Evolutionary conservation across 108 stramenopile species (phyloP).

Genomic region (Stephanodiscus triporus): DNA sequence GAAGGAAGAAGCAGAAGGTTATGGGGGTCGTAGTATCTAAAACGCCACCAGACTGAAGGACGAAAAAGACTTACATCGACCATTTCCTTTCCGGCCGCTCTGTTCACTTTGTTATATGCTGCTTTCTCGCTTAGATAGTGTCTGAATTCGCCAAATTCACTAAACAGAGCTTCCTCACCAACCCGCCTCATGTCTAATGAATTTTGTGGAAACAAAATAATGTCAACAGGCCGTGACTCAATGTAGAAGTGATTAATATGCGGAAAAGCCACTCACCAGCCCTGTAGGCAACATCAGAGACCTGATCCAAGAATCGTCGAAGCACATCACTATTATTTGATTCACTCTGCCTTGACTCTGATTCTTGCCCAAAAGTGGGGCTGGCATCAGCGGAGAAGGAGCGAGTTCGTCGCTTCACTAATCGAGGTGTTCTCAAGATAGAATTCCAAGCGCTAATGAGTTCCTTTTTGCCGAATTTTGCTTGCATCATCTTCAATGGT

Average conservation of each 20-base stretch:
- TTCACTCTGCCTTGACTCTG: constrained; percentile 33
- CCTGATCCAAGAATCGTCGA: constrained; percentile 80
- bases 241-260: too few relatives aligned
- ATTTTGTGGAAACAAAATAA: too few relatives aligned
- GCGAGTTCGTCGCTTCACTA: constrained; percentile 17
- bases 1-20: constrained; percentile 4
- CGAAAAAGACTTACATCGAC: constrained; percentile 63
- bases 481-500: constrained; percentile 25
- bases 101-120: constrained; percentile 67
- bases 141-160: constrained; percentile 82
- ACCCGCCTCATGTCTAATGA: constrained; percentile 81
- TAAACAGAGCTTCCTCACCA: constrained; percentile 66
- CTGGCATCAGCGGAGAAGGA: constrained; percentile 10
- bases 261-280: too few relatives aligned
- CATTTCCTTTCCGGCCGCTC: constrained; percentile 61
- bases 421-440: constrained; percentile 75
- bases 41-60: background rate
- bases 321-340: constrained; percentile 72
- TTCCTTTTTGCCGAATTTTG: constrained; percentile 73
- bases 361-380: constrained; percentile 9
- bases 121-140: constrained; percentile 82
- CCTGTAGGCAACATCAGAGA: constrained; percentile 67
- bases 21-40: background rate
- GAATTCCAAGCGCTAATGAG: constrained; percentile 84
- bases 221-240: too few relatives aligned